Evolutionary conservation across 2,329 filamentous ascomycete species (phyloP).

Genomic region (Sporothrix brunneoviolacea): DNA sequence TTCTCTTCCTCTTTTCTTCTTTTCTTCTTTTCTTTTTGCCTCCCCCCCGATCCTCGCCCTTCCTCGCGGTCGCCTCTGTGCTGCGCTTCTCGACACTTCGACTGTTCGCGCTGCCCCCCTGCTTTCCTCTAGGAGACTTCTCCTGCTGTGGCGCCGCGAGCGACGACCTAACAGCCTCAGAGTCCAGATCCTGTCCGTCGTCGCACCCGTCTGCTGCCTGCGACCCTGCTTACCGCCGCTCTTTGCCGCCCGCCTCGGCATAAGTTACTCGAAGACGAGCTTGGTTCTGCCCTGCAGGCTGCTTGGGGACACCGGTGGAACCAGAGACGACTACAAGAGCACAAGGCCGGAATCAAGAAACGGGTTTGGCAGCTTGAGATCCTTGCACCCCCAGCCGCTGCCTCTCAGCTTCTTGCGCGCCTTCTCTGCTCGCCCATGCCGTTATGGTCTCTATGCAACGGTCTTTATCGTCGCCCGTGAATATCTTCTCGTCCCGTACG

Average conservation of each 20-base stretch:
- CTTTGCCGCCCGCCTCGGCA: constrained; percentile 3
- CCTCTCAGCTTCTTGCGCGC: too few relatives aligned
- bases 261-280: too few relatives aligned
- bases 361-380: not conserved
- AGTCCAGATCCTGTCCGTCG: not conserved
- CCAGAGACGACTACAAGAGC: too few relatives aligned
- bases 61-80: not conserved
- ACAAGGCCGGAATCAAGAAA: too few relatives aligned
- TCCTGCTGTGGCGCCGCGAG: too few relatives aligned
- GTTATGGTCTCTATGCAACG: constrained; percentile 58
- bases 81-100: not conserved
- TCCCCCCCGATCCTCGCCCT: not conserved
- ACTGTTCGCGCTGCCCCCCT: too few relatives aligned
- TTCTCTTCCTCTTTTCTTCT: not conserved
- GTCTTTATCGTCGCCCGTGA: constrained; percentile 56
- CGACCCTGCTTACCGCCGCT: not conserved
- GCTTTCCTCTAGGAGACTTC: too few relatives aligned
- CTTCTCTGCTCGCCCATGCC: not conserved
- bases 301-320: too few relatives aligned
- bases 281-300: too few relatives aligned
- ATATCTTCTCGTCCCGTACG: constrained; percentile 41
- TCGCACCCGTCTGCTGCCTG: not conserved
- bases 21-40: not conserved
- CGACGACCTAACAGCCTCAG: not conserved
- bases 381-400: not conserved